Evolutionary conservation across 208 protist genomes (phyloP).

Genomic region (Sergeia podlipaevii): DNA sequence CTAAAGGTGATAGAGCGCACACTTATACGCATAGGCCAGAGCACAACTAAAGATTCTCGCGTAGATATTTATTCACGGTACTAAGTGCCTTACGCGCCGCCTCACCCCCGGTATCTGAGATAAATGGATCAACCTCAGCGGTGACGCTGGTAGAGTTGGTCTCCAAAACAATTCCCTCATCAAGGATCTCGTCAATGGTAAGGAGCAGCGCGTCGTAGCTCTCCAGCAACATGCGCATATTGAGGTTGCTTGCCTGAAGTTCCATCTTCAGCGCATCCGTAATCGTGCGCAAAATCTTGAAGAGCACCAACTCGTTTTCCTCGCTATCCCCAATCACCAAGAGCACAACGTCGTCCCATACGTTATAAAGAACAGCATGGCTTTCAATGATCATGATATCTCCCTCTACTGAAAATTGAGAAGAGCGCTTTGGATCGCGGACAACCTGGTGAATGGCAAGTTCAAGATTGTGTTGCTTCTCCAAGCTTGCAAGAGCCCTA

Average conservation of each 20-base stretch:
- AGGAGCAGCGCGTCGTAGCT: slow-evolving; percentile 87
- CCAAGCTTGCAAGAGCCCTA: slow-evolving; percentile 43
- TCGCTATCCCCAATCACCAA: slow-evolving; percentile 71
- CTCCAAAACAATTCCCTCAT: slow-evolving; percentile 87
- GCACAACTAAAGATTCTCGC: slow-evolving; percentile 67
- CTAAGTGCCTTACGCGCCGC: slow-evolving; percentile 63
- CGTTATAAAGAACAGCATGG: slow-evolving; percentile 63
- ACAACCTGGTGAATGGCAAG: slow-evolving; percentile 33
- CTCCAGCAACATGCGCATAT: slow-evolving; percentile 53
- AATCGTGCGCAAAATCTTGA: slow-evolving; percentile 53
- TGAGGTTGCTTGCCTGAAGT: slow-evolving; percentile 48
- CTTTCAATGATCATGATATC: slow-evolving; percentile 80
- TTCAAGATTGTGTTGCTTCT: slow-evolving; percentile 73
- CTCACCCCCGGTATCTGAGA: slow-evolving; percentile 50
- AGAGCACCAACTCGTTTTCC: slow-evolving; percentile 86
- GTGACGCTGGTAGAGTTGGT: slow-evolving; percentile 57
- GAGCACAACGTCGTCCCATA: slow-evolving; percentile 61
- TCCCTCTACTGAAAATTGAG: no score
- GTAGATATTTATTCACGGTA: slow-evolving; percentile 83
- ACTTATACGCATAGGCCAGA: no score
- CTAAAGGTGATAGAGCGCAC: no score
- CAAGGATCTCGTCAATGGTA: slow-evolving; percentile 88
- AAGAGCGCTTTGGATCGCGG: slow-evolving; percentile 23
- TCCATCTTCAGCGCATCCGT: slow-evolving; percentile 60
- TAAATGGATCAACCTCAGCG: slow-evolving; percentile 54